Evolutionary conservation across 805 yeast genomes (phyloP).

Genomic region (Nakazawaea siamensis): DNA sequence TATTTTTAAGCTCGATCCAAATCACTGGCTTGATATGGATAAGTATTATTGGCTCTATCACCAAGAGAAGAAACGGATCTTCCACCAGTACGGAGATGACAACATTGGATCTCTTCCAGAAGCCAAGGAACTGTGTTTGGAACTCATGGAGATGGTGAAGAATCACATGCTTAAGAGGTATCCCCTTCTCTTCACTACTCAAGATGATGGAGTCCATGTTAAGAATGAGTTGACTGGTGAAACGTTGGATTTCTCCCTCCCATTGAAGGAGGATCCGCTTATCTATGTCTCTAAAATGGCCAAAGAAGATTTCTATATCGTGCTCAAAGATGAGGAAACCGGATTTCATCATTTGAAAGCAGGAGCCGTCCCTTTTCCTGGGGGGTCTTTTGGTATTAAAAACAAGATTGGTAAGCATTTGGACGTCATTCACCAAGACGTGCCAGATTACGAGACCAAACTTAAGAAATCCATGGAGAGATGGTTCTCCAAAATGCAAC

Average conservation of each 20-base stretch:
- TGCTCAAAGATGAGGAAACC: conserved; percentile 38
- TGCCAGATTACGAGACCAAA: conserved; percentile 62
- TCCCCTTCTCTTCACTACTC: conserved; percentile 49
- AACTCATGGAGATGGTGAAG: conserved; percentile 54
- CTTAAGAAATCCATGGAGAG: conserved; percentile 64
- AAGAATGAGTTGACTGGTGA: conserved; percentile 58
- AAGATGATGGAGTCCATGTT: conserved; percentile 41
- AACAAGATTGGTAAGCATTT: conserved; percentile 52
- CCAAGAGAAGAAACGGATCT: conserved; percentile 52
- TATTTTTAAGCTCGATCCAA: conserved; percentile 59
- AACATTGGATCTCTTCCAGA: conserved; percentile 64
- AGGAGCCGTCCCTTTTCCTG: conserved; percentile 75
- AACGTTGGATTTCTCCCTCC: conserved; percentile 47
- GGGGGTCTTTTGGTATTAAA: conserved; percentile 62
- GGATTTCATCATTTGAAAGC: conserved; percentile 59
- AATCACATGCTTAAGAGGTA: conserved; percentile 54
- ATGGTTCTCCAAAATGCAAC: conserved; percentile 59
- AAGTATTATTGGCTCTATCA: conserved; percentile 63
- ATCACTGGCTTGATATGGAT: conserved; percentile 78
- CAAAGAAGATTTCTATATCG: conserved; percentile 68
- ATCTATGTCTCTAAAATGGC: conserved; percentile 59
- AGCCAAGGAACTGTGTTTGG: conserved; percentile 50
- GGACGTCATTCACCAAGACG: conserved; percentile 58
- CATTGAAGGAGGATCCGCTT: conserved; percentile 58
- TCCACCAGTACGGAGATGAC: conserved; percentile 48